Evolutionary conservation across 169 alveolate species (phyloP).

Genomic region (Plasmodium fragile): DNA sequence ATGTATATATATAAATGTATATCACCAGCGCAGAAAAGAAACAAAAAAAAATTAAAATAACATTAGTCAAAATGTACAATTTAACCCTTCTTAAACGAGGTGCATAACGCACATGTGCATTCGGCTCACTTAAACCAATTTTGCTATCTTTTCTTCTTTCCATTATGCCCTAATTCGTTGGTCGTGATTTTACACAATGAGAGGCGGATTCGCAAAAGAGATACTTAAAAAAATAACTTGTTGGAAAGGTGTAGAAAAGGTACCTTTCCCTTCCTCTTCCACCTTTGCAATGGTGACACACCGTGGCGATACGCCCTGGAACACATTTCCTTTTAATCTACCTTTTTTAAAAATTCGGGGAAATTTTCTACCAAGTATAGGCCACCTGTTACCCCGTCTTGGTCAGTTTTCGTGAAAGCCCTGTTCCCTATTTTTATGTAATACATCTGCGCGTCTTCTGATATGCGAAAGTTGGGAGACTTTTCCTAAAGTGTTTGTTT

Average conservation of each 20-base stretch:
- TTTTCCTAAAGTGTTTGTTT: constrained; percentile 43
- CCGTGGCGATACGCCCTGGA: background rate
- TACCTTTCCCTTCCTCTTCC: background rate
- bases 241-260: background rate
- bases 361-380: constrained; percentile 55
- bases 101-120: background rate
- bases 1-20: too few species aligned
- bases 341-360: constrained; percentile 58
- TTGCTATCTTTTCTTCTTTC: background rate
- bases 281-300: background rate
- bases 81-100: background rate
- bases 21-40: background rate
- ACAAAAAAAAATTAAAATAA: background rate
- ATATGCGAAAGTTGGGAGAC: constrained; percentile 66
- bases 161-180: background rate
- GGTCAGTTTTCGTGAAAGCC: background rate
- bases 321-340: constrained; percentile 6
- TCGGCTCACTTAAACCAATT: background rate
- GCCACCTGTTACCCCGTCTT: background rate
- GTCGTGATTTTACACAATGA: background rate
- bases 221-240: background rate
- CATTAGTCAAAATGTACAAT: background rate
- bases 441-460: constrained; percentile 19
- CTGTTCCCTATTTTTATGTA: constrained; percentile 19
- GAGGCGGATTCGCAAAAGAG: background rate